Base-by-base conservation (phyloP, 2,329 filamentous ascomycete species). In the Diaporthe sp. region DNA sequence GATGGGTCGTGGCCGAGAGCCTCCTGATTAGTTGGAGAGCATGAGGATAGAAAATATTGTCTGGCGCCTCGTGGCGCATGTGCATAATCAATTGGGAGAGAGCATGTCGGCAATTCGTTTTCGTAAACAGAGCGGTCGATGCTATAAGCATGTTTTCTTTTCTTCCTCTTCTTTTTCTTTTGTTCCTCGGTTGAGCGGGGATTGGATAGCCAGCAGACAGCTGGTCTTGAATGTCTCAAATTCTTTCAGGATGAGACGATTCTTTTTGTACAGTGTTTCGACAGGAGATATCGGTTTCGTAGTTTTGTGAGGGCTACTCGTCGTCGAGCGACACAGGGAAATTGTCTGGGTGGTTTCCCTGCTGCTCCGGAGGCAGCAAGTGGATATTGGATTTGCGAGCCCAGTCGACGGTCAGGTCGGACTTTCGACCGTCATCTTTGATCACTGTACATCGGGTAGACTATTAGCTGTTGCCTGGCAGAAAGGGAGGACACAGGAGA, bases 401-500 rank as follows among this genome's bases (percentile, higher is more conserved):
- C 69, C 55, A 61, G 9, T 52, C 55, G 10, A 71, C 9, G 3
- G 55, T 71, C 42, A 71, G 33, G 42, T 61, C 69, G 9, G 69
- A 40, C 55, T 61, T 61, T 15, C 68, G 35, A 55, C n/a, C 57
- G 0, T 13, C 42, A 9, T 61, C 55, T 52, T 71, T 71, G 69
- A 61, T 22, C 42, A 71, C 69, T 61, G 45, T 54, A 5, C 19
- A 2, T 7, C 12, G 8, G 12, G 2, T 19, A 4, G 1, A 12
- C 10, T 19, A 5, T 71, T 61, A 61, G 69, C 42, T 10, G 2
- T 15, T 10, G 19, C 17, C 54, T 19, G 15, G 13, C 1, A 47
- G 6, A 0, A 28, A n/a, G 19, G 15, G 25, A 4, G 8, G n/a
- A 0, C 25, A 22, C n/a, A 17, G 8, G 45, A 22, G 42, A 47